Conservation (phyloP, 2,329 filamentous ascomycete species). For the Calonectria fujianensis region DNA sequence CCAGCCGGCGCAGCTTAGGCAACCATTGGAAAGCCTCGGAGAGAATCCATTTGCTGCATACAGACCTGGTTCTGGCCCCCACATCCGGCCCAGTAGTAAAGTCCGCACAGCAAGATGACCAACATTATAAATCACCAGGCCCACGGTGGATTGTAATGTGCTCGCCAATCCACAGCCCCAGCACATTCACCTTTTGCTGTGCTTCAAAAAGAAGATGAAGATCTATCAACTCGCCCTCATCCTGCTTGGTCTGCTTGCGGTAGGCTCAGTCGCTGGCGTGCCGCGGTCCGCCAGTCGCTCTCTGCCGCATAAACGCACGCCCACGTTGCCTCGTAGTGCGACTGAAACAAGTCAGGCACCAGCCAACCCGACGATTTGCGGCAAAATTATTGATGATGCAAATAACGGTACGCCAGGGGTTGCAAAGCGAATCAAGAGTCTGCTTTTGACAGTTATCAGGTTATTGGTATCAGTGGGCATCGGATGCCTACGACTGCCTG, state of each 20-base stretch:
- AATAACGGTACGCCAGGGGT: neutral
- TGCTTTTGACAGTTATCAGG: neutral
- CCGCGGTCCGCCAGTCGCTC: neutral
- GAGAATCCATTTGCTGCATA: neutral
- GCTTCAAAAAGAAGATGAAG: neutral
- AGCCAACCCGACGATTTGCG: neutral
- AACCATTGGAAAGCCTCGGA: neutral
- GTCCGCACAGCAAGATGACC: neutral
- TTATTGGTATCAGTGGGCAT: neutral
- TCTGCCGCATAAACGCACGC: neutral
- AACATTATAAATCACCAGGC: neutral
- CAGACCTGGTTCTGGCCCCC: neutral
- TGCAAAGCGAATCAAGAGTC: fast-evolving
- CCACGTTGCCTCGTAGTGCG: neutral
- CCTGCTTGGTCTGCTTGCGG: neutral
- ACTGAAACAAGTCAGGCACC: neutral
- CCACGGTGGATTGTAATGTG: neutral
- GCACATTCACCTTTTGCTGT: neutral
- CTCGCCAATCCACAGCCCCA: neutral
- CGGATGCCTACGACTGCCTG: neutral
- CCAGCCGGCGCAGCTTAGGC: too few species aligned
- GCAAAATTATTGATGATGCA: neutral
- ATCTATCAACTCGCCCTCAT: neutral
- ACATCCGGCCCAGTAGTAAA: neutral
- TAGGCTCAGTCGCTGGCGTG: neutral